phyloP scores from a whole-genome alignment of 495 filamentous ascomycete genomes.

The Mycothermus thermophilus region DNA sequence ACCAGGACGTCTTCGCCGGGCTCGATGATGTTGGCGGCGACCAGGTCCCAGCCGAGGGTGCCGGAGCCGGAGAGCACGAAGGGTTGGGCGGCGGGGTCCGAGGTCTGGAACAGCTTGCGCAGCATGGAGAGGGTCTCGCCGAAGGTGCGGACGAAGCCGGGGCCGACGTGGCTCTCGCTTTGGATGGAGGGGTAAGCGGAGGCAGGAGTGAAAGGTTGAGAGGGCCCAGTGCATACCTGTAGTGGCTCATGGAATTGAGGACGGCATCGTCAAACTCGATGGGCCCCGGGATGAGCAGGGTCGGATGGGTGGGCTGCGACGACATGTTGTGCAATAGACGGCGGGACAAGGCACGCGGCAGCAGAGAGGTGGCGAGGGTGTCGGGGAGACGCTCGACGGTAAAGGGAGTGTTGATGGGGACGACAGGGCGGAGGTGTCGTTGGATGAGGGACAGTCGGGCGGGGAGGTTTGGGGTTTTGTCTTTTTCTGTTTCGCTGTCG shows the following conservation, averaged over 20 bases:
- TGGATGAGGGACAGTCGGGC: constrained; percentile 67
- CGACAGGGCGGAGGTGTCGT: constrained; percentile 51
- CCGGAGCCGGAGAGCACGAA: constrained; percentile 90
- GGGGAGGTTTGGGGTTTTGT: constrained; percentile 36
- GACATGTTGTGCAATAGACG: constrained; percentile 48
- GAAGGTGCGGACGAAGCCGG: constrained; percentile 78
- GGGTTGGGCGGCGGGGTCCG: constrained; percentile 67
- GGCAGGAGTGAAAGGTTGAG: constrained; percentile 2
- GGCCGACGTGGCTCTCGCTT: constrained; percentile 85
- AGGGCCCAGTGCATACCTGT: constrained; percentile 43
- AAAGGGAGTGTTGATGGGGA: constrained; percentile 39
- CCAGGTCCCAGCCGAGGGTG: constrained; percentile 91
- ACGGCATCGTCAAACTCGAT: constrained; percentile 99
- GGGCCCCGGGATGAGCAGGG: constrained; percentile 86
- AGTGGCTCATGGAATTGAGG: constrained; percentile 87
- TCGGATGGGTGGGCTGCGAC: constrained; percentile 61
- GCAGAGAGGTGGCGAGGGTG: constrained; percentile 35
- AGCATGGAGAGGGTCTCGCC: constrained; percentile 78
- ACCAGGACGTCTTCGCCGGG: constrained; percentile 81
- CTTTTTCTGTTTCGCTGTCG: no score
- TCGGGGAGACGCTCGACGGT: constrained; percentile 37
- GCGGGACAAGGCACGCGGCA: constrained; percentile 22
- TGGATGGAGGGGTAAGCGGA: constrained; percentile 23
- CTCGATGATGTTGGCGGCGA: constrained; percentile 82
- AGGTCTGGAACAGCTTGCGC: constrained; percentile 84